Conservation (phyloP, 192 early-diverging fungal genomes). For the Umbelopsis vinacea region DNA sequence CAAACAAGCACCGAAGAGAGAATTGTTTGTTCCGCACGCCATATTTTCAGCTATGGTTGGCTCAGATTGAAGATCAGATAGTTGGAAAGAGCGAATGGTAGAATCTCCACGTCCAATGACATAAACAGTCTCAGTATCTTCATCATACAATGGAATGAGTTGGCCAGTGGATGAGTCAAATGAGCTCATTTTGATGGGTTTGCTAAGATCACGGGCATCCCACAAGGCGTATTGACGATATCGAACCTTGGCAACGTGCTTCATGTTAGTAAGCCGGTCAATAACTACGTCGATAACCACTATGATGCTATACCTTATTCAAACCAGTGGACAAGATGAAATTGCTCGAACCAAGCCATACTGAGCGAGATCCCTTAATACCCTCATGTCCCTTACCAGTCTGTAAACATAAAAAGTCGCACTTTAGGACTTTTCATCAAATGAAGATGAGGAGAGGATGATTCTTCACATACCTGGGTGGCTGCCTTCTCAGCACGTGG, state of each 20-base stretch:
- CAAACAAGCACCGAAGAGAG: conserved; percentile 64
- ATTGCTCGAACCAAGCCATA: conserved; percentile 72
- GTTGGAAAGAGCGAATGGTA: conserved; percentile 69
- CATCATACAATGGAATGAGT: conserved; percentile 76
- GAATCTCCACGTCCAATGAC: conserved; percentile 73
- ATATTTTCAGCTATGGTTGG: conserved; percentile 54
- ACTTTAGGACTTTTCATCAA: background rate
- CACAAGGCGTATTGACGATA: conserved; percentile 75
- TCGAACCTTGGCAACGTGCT: conserved; percentile 43
- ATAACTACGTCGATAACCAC: too few species aligned
- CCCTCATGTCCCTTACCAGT: conserved; percentile 60
- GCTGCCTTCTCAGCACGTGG: conserved; percentile 44
- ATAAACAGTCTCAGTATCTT: conserved; percentile 80
- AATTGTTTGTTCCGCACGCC: conserved; percentile 44
- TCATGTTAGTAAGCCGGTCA: too few species aligned
- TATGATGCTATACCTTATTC: conserved; percentile 47
- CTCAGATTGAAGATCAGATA: conserved; percentile 37
- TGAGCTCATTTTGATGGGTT: conserved; percentile 58
- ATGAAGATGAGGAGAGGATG: background rate
- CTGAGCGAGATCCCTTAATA: conserved; percentile 63
- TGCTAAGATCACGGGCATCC: conserved; percentile 67
- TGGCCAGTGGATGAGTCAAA: conserved; percentile 76
- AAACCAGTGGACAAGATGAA: conserved; percentile 76
- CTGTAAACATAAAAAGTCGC: conserved; percentile 28
- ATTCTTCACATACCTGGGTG: conserved; percentile 28